Evolutionary conservation across 2,329 filamentous ascomycete species (phyloP), one percentile per base, ranked within the genome.

Genomic region (Fusarium citri): DNA sequence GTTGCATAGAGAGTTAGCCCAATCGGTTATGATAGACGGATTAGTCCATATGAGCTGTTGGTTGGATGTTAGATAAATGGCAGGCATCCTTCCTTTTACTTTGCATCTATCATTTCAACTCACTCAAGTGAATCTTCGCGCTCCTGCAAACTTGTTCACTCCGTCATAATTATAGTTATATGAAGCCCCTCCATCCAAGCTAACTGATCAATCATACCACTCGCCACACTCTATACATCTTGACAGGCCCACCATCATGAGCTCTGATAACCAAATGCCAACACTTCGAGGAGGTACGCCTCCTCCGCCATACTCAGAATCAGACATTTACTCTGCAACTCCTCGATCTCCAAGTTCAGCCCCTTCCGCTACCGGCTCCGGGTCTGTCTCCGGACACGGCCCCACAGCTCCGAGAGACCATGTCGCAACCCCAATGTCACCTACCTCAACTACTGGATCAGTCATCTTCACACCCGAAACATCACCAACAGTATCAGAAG

Each of bases 251-350:
- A 57, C 53, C 72, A 67, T 37, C 59, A 69, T 70, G 56, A 55
- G 63, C 30, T 50, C 47, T 54, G 46, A 43, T 55, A 51, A 47
- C 30, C 64, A 60, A 62, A 69, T 59, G 43, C 31, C 30, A 7
- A n/a, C 18, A 16, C 59, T 59, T n/a, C 69, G 69, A 14, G 78
- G 82, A 58, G 80, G 85, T 62, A 74, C 77, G 10, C 85, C 86
- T 22, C 85, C 86, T 22, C 87, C 86, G 7, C 87, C 87, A 8
- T 89, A 89, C 71, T 83, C 83, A 41, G 86, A 87, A 76, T 88
- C 85, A 18, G 87, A 89, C 74, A 82, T 86, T 40, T 86, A 83
- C 78, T 87, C 85, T 16, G 80, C 84, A 6, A 79, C 79, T 30
- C 72, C 70, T 58, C 64, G 57, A 59, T 72, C 68, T 54, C 76